Percentiles rank a stretch among this genome's conserved stretches.
Conservation (phyloP, 768 basidiomycete species). For the Coprinellus aureogranulatus region DNA sequence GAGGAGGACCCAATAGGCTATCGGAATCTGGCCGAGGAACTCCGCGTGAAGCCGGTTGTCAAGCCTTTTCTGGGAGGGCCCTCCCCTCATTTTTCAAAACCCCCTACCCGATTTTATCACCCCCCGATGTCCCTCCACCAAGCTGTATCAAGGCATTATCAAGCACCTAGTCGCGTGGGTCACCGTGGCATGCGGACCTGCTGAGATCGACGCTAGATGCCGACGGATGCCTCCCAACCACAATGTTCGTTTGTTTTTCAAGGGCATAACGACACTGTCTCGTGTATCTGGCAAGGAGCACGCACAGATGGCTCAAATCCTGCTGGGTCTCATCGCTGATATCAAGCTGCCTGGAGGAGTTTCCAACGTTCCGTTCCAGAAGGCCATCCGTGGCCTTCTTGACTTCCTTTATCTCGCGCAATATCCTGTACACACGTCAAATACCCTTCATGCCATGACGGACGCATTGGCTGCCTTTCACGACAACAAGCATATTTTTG, state of each 20-base stretch:
- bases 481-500: conserved; percentile 26
- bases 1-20: no score
- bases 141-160: conserved; percentile 45
- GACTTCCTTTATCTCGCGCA: conserved; percentile 34
- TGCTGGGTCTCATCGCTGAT: conserved; percentile 30
- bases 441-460: conserved; percentile 22
- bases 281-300: conserved; percentile 34
- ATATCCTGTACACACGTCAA: conserved; percentile 22
- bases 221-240: conserved; percentile 32
- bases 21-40: no score
- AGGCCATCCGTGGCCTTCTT: conserved; percentile 23
- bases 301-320: conserved; percentile 26
- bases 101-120: no score
- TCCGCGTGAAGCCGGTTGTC: conserved; percentile 25
- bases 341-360: conserved; percentile 14
- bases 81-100: no score
- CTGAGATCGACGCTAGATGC: conserved; percentile 35
- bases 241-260: conserved; percentile 29
- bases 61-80: conserved; percentile 40
- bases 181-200: conserved; percentile 15
- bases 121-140: conserved; percentile 50
- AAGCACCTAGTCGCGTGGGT: conserved; percentile 42
- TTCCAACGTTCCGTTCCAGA: conserved; percentile 16
- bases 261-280: conserved; percentile 32
- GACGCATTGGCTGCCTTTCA: conserved; percentile 27